Evolutionary conservation across 83 land plant genomes (phyloP).

Genomic region (Picea mariana): DNA sequence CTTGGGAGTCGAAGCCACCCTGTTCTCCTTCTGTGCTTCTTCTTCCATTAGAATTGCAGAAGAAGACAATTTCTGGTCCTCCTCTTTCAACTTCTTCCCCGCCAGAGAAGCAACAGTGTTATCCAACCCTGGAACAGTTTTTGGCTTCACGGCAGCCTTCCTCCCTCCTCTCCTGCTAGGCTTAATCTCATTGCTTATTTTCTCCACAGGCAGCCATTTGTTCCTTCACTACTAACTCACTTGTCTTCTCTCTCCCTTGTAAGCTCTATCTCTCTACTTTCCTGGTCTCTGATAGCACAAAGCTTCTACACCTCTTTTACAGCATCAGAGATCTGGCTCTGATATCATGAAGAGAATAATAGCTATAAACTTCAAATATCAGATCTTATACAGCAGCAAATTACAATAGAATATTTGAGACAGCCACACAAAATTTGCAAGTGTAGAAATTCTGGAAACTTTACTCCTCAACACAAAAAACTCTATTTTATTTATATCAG

Average conservation of each 20-base stretch:
- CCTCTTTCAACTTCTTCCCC: not conserved
- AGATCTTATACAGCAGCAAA: too few species aligned
- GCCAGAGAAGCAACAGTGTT: not conserved
- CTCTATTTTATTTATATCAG: too few species aligned
- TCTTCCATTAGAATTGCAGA: not conserved
- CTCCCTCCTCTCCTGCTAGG: not conserved
- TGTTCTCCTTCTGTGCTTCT: constrained; percentile 24
- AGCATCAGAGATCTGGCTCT: too few species aligned
- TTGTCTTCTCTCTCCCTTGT: not conserved
- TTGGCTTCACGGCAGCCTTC: not conserved
- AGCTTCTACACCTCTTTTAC: too few species aligned
- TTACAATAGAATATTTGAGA: too few species aligned
- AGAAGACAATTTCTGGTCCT: not conserved
- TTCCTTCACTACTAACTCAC: not conserved
- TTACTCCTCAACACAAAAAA: too few species aligned
- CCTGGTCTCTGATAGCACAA: too few species aligned
- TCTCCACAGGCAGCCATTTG: constrained; percentile 5
- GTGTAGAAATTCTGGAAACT: too few species aligned
- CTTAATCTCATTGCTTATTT: not conserved
- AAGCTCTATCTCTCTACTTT: not conserved
- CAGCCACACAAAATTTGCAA: too few species aligned
- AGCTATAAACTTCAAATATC: too few species aligned
- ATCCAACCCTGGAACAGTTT: not conserved
- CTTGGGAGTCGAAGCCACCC: not conserved
- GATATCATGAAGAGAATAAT: too few species aligned